Evolutionary conservation across 2,329 filamentous ascomycete species (phyloP).

Genomic region (Aureobasidium leucospermi): DNA sequence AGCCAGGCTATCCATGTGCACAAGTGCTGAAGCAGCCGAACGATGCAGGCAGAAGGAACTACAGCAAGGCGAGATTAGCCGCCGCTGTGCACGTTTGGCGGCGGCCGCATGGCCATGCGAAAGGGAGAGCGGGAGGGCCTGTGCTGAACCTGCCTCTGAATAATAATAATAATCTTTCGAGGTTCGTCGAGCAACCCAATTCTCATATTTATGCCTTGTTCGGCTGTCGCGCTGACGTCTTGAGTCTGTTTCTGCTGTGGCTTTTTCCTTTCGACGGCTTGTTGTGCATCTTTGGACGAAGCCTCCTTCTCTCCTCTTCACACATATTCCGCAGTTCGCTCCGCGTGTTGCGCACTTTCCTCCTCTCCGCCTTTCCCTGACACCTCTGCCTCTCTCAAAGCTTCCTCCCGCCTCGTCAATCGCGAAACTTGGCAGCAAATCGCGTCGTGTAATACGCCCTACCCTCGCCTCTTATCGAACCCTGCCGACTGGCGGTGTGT

Average conservation of each 20-base stretch:
- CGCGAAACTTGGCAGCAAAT: conserved; percentile 4
- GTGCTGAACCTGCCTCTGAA: conserved; percentile 11
- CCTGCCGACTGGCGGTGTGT: conserved; percentile 1
- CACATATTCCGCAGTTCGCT: neutral
- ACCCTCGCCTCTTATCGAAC: neutral
- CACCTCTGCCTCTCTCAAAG: neutral
- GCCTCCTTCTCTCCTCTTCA: conserved; percentile 1
- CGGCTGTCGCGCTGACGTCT: conserved; percentile 12
- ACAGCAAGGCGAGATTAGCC: conserved; percentile 14
- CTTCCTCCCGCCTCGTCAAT: conserved; percentile 2
- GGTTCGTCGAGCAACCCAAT: conserved; percentile 8
- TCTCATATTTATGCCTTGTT: conserved; percentile 3
- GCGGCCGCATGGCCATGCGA: conserved; percentile 11
- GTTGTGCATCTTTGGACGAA: neutral
- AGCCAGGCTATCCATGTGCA: neutral
- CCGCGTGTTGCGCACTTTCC: conserved; percentile 9
- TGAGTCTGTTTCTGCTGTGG: conserved; percentile 9
- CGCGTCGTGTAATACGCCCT: conserved; percentile 4
- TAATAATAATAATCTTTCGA: conserved; percentile 13
- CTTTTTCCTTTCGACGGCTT: conserved; percentile 3
- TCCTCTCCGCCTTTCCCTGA: conserved; percentile 5
- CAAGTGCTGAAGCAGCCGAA: conserved; percentile 10
- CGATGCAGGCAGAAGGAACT: conserved; percentile 10
- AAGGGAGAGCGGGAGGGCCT: conserved; percentile 13
- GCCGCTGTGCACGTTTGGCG: conserved; percentile 8